Conservation (phyloP, 139 green algal genomes). For the Chlamydomonas asymmetrica region DNA sequence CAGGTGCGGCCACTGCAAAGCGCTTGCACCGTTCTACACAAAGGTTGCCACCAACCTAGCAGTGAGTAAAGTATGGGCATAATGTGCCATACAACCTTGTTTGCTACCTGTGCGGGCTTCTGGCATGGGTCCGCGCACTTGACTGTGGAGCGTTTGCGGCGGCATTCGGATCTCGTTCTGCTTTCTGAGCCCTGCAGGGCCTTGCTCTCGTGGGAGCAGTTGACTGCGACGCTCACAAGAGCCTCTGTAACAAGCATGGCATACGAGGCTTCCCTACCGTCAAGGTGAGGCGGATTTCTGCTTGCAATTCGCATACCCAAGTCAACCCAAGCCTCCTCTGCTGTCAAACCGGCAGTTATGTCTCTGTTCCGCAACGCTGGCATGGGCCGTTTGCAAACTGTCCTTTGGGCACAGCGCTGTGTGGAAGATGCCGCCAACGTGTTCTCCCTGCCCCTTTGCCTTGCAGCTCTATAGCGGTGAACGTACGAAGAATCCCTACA, state of each 20-base stretch:
- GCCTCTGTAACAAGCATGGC: conserved; percentile 14
- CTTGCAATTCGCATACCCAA: too few species aligned
- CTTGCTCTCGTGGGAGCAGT: conserved; percentile 41
- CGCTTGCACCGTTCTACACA: conserved; percentile 32
- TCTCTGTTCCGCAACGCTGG: too few species aligned
- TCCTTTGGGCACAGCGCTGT: neutral
- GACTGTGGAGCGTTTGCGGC: neutral
- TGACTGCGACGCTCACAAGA: conserved; percentile 35
- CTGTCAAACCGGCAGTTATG: too few species aligned
- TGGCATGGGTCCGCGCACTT: neutral
- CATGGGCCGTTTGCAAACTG: neutral
- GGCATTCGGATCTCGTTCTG: too few species aligned
- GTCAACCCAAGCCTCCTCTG: too few species aligned
- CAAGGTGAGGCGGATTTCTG: conserved; percentile 33
- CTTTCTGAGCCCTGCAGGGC: conserved; percentile 5
- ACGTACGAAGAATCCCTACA: conserved; percentile 31
- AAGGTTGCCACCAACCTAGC: conserved; percentile 43
- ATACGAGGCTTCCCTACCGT: conserved; percentile 50
- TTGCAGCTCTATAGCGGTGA: conserved; percentile 11
- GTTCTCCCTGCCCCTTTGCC: neutral
- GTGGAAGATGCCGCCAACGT: neutral
- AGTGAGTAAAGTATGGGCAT: conserved; percentile 11
- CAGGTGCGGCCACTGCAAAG: conserved; percentile 49
- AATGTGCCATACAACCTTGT: neutral
- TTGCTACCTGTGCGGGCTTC: neutral